Percentiles rank a stretch among this genome's conserved stretches.
phyloP scores from a whole-genome alignment of 495 filamentous ascomycete species.

The Talaromyces thailandensis region DNA sequence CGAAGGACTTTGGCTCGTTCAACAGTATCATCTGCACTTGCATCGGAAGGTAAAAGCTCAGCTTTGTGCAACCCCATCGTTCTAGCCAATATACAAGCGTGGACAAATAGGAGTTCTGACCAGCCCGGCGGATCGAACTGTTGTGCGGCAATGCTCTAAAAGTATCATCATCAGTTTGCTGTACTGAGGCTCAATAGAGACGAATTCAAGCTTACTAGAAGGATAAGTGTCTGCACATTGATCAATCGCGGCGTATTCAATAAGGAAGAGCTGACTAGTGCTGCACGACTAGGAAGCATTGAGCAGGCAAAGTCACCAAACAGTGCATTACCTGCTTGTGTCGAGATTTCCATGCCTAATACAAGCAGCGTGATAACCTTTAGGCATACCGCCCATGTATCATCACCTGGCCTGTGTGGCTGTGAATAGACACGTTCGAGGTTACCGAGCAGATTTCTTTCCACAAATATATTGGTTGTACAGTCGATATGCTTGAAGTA shows the following conservation, averaged over 20 bases:
- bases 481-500: not conserved
- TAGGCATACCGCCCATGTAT: not conserved
- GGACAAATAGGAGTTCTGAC: not conserved
- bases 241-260: slow-evolving; percentile 2
- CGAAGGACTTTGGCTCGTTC: slow-evolving; percentile 2
- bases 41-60: not conserved
- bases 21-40: not conserved
- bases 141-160: slow-evolving; percentile 5
- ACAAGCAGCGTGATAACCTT: not conserved
- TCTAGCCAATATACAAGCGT: slow-evolving; percentile 2
- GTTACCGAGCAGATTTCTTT: not conserved
- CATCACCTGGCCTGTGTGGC: not conserved
- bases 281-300: not conserved
- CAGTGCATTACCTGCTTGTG: not conserved
- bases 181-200: not conserved
- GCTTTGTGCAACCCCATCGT: not conserved
- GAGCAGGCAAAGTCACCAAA: not conserved
- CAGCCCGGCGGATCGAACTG: not conserved
- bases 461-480: not conserved
- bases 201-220: not conserved
- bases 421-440: not conserved
- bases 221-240: slow-evolving; percentile 1
- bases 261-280: not conserved
- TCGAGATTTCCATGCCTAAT: not conserved
- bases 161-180: not conserved